Evolutionary conservation across 495 filamentous ascomycete genomes (phyloP), one percentile per base, ranked within the genome.

Genomic region (Parathielavia hyrcaniae): DNA sequence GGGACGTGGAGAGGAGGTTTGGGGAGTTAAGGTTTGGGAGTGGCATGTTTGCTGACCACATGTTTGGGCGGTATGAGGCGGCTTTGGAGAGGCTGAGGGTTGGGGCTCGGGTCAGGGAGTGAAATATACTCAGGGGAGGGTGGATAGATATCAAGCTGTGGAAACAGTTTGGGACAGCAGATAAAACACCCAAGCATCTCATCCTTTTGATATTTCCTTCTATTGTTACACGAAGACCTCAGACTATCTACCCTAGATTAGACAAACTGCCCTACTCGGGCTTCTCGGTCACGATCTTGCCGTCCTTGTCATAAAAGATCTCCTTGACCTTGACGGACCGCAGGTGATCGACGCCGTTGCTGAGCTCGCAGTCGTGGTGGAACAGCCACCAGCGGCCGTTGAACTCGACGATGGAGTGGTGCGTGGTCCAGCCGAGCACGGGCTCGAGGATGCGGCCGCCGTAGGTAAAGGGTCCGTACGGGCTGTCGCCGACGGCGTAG

Each of bases 391-490:
- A 88, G 53, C 76, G 75, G 5, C 78, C 84, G 71, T 79, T 61
- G 63, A 83, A 87, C 75, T 89, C 85, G 30, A 81, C 83, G 63
- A 90, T 84, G n/a, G 81, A 85, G 71, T 88, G 86, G 73, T 89
- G 86, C 55, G 86, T 90, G 46, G 86, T 90, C 86, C 86, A 90
- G 6, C 86, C 86, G 4, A 85, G 63, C 58, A 89, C 86, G 2
- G 86, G 86, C 75, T 90, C 85, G 51, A 90, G 68, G 58, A 90
- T 85, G 39, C 81, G 69, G 2, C 86, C 86, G 8, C 75, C 77
- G 55, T 88, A 90, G 16, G 79, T 84, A 62, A 89, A 90, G 14
- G 86, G 86, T 2, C 86, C 86, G 22, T 81, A 69, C 9, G 86
- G 85, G 61, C 67, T 80, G 6, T 76, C 68, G 3, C 85, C 80